phyloP scores from a whole-genome alignment of 306 rosid genomes.

The Argentina anserina region DNA sequence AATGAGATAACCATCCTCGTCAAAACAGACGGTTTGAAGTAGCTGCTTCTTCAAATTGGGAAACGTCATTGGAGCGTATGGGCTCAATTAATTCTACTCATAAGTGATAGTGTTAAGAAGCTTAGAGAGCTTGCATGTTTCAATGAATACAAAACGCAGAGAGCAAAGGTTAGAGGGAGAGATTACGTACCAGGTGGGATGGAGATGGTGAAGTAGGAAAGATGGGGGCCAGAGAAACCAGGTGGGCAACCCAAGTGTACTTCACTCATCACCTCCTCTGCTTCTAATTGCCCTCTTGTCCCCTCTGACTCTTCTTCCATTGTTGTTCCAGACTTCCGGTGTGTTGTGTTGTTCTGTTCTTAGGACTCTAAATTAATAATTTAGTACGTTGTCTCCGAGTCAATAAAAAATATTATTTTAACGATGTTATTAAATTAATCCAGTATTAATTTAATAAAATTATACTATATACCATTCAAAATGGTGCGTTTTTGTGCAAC shows the following conservation, averaged over 20 bases:
- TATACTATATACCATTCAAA: no score
- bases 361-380: no score
- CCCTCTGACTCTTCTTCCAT: slow-evolving; percentile 13
- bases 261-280: slow-evolving; percentile 80
- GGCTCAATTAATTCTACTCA: slow-evolving; percentile 27
- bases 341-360: background rate
- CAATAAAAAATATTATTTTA: no score
- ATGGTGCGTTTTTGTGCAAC: background rate
- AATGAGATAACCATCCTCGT: slow-evolving; percentile 79
- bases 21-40: slow-evolving; percentile 31
- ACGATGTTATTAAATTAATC: no score
- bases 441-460: no score
- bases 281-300: slow-evolving; percentile 5
- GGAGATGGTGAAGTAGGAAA: slow-evolving; percentile 62
- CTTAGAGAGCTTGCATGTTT: background rate
- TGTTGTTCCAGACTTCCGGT: background rate
- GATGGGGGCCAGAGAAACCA: slow-evolving; percentile 48
- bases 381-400: no score
- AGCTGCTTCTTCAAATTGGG: slow-evolving; percentile 20
- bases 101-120: slow-evolving; percentile 8
- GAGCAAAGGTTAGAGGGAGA: background rate
- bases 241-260: slow-evolving; percentile 87
- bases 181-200: slow-evolving; percentile 29
- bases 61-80: slow-evolving; percentile 7
- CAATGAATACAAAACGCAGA: background rate